These are phyloP conservation scores for Verticillium tricorpus DNA, from an alignment of 2,329 filamentous ascomycete species.

Conservation along the genomic window DNA sequence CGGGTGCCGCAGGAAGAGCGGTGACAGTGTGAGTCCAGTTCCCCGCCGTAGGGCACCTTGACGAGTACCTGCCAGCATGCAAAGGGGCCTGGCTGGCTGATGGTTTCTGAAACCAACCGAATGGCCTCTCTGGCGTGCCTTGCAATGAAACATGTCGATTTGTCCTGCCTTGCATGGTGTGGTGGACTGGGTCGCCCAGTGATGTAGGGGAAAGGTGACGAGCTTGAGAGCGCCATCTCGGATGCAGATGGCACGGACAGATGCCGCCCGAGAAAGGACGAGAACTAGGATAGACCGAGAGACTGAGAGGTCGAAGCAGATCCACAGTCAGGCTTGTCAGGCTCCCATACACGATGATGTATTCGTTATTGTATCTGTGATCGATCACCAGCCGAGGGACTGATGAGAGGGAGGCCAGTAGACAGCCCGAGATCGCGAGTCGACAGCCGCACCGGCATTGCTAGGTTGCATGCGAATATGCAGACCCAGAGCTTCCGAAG, in stretches of 20 bases:
- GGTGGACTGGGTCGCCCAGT: neutral
- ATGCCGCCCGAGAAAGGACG: neutral
- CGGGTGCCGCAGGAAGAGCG: neutral
- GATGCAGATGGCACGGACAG: neutral
- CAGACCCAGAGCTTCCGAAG: neutral
- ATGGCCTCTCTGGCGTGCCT: neutral
- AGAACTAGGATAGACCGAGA: neutral
- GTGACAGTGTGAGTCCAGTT: neutral
- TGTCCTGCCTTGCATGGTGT: neutral
- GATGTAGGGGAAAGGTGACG: neutral
- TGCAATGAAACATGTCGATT: neutral
- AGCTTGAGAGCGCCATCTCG: neutral
- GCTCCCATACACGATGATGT: neutral
- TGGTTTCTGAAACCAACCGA: neutral
- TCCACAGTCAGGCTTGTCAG: neutral
- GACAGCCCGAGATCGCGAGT: neutral
- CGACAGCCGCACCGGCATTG: neutral
- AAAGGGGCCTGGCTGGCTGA: neutral
- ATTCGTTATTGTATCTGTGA: neutral
- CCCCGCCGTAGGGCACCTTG: neutral
- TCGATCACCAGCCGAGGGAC: neutral
- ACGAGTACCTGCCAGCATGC: neutral
- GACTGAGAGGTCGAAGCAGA: neutral
- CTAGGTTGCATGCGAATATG: neutral
- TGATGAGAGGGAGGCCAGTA: neutral